A percentile compares a stretch with the other conserved stretches of the same genome.
phyloP scores from a whole-genome alignment of 768 basidiomycete species.

The Phylloporus sp. region DNA sequence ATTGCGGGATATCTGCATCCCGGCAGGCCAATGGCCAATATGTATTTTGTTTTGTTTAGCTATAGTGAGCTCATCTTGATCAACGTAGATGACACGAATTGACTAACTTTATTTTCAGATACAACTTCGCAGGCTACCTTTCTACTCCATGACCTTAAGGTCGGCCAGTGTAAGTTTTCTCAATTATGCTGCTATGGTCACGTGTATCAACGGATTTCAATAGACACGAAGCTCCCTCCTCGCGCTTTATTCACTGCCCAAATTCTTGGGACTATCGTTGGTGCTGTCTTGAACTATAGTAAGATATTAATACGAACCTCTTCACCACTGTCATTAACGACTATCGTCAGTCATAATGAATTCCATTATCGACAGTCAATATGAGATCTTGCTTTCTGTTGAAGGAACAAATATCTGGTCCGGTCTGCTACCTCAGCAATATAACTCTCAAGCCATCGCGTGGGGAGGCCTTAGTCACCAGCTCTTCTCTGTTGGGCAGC shows the following conservation, averaged over 20 bases:
- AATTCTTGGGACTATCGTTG: conserved; percentile 52
- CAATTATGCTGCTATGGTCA: conserved; percentile 18
- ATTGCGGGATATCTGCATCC: conserved; percentile 36
- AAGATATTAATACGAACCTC: too few species aligned
- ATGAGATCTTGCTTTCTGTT: conserved; percentile 48
- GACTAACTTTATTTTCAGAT: conserved; percentile 35
- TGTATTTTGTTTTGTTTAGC: conserved; percentile 43
- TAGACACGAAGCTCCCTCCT: conserved; percentile 54
- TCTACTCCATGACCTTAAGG: conserved; percentile 56
- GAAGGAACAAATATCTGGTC: conserved; percentile 46
- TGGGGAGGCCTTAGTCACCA: conserved; percentile 39
- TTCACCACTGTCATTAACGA: too few species aligned
- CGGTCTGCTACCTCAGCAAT: conserved; percentile 27
- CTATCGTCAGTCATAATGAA: conserved; percentile 61
- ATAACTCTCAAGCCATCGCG: conserved; percentile 33
- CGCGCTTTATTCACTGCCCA: conserved; percentile 61
- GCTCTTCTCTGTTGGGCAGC: conserved; percentile 29
- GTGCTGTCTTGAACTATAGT: conserved; percentile 45
- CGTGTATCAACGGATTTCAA: conserved; percentile 29
- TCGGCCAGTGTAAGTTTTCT: conserved; percentile 22
- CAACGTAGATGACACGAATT: conserved; percentile 36
- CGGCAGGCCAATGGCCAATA: conserved; percentile 41
- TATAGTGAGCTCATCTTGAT: conserved; percentile 33
- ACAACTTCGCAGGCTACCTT: conserved; percentile 46
- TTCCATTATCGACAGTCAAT: conserved; percentile 49